These are phyloP conservation scores for Russula sp. DNA, from an alignment of 768 basidiomycete genomes.

Conservation along the genomic window DNA sequence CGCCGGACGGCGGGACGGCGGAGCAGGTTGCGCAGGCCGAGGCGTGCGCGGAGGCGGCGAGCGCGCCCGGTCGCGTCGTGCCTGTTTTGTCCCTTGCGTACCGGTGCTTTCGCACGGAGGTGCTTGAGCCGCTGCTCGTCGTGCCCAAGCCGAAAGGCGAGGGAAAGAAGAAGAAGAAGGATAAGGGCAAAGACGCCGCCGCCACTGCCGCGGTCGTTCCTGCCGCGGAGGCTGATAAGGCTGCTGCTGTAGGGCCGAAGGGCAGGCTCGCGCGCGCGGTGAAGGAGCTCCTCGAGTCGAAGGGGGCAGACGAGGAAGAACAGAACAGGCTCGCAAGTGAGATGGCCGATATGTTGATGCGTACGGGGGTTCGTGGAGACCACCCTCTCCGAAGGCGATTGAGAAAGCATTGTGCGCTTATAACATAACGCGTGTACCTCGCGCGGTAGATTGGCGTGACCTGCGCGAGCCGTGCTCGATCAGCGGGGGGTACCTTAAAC, in stretches of 20 bases:
- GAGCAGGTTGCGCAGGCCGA: slow-evolving; percentile 53
- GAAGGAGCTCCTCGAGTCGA: slow-evolving; percentile 55
- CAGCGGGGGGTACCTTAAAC: background rate
- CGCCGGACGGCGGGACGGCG: slow-evolving; percentile 43
- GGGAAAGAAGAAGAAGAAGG: slow-evolving; percentile 35
- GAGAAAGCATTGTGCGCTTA: slow-evolving; percentile 43
- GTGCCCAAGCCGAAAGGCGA: slow-evolving; percentile 56
- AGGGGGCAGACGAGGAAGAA: slow-evolving; percentile 43
- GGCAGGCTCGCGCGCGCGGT: slow-evolving; percentile 65
- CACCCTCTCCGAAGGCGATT: slow-evolving; percentile 66
- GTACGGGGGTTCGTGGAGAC: slow-evolving; percentile 52
- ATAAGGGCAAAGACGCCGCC: slow-evolving; percentile 34
- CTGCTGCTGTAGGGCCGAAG: slow-evolving; percentile 45
- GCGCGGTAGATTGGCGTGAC: too few relatives aligned
- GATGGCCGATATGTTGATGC: slow-evolving; percentile 45
- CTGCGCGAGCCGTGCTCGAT: background rate
- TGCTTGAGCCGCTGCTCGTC: slow-evolving; percentile 61
- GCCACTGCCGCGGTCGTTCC: slow-evolving; percentile 21
- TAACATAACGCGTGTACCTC: background rate
- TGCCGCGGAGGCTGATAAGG: slow-evolving; percentile 30
- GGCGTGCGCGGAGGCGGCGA: slow-evolving; percentile 69
- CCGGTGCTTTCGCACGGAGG: slow-evolving; percentile 66
- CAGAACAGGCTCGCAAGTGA: slow-evolving; percentile 42
- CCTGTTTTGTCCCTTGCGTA: slow-evolving; percentile 58
- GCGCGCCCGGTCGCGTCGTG: slow-evolving; percentile 58